These are phyloP conservation scores for Alternaria sp. DNA, from an alignment of 2,329 filamentous ascomycete species.

Conservation along the genomic window DNA sequence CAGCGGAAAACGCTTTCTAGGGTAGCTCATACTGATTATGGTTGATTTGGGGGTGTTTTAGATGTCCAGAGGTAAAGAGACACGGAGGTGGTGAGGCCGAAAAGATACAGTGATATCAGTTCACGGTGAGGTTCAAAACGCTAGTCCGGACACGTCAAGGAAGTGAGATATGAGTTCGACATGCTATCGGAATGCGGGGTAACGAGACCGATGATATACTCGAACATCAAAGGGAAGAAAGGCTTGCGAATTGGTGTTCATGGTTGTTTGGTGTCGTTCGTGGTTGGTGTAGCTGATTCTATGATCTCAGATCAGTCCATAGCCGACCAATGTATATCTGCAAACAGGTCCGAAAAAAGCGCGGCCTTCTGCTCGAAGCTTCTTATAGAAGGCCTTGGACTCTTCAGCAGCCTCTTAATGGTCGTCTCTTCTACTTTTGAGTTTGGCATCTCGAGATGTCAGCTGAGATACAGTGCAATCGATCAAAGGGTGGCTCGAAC, in stretches of 20 bases:
- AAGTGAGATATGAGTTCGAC: neutral
- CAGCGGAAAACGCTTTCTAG: neutral
- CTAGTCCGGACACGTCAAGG: conserved; percentile 9
- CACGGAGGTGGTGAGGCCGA: conserved; percentile 1
- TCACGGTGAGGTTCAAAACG: conserved; percentile 16
- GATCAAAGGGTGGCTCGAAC: neutral
- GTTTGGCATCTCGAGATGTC: neutral
- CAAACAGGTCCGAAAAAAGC: neutral
- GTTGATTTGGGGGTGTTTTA: neutral
- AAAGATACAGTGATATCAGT: neutral
- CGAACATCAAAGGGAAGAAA: neutral
- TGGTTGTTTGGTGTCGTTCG: neutral
- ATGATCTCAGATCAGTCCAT: neutral
- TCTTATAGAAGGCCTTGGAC: neutral
- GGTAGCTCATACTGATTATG: neutral
- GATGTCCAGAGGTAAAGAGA: neutral
- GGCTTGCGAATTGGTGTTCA: neutral
- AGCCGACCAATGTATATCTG: neutral
- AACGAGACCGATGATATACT: neutral
- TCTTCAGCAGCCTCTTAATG: neutral
- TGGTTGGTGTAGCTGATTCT: neutral
- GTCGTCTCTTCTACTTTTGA: neutral
- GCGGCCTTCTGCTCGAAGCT: neutral
- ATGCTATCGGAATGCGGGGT: neutral
- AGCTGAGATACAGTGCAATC: neutral